These are phyloP conservation scores for Cercospora nicotianae DNA, from an alignment of 2,329 filamentous ascomycete species.

Conservation along the genomic window DNA sequence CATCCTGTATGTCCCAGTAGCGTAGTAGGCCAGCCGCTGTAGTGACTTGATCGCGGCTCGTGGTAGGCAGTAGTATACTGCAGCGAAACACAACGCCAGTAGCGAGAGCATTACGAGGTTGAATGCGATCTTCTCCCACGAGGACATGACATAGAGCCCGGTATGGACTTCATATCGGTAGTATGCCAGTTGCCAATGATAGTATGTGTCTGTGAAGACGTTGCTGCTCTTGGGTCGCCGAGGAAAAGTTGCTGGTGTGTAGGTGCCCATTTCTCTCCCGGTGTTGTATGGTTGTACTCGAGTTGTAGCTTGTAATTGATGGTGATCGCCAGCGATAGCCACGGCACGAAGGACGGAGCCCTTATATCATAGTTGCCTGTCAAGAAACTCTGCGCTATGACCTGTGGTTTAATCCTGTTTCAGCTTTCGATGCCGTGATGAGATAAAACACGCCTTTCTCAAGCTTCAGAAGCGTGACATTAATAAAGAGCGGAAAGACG, in stretches of 20 bases:
- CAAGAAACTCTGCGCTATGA: slow-evolving; percentile 6
- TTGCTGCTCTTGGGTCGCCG: slow-evolving; percentile 26
- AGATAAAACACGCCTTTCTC: background rate
- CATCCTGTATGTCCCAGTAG: slow-evolving; percentile 22
- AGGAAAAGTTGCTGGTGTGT: slow-evolving; percentile 30
- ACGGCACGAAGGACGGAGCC: background rate
- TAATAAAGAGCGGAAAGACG: background rate
- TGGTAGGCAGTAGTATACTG: slow-evolving; percentile 30
- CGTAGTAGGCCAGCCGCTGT: slow-evolving; percentile 26
- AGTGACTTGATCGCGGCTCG: slow-evolving; percentile 17
- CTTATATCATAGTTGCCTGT: background rate
- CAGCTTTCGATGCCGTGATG: background rate
- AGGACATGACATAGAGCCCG: slow-evolving; percentile 33
- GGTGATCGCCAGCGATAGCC: background rate
- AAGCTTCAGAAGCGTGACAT: background rate
- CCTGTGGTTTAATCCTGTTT: slow-evolving; percentile 4
- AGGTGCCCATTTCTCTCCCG: slow-evolving; percentile 28
- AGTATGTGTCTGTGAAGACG: slow-evolving; percentile 24
- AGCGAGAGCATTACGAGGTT: slow-evolving; percentile 29
- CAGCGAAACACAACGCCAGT: slow-evolving; percentile 23
- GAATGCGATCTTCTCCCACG: slow-evolving; percentile 34
- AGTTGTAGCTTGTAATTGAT: background rate
- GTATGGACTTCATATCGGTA: slow-evolving; percentile 35
- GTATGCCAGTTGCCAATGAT: slow-evolving; percentile 31
- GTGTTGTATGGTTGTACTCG: background rate